Evolutionary conservation across 2,329 filamentous ascomycete genomes (phyloP), one percentile per base, ranked within the genome.

Genomic region (Trichoderma guizhouense): DNA sequence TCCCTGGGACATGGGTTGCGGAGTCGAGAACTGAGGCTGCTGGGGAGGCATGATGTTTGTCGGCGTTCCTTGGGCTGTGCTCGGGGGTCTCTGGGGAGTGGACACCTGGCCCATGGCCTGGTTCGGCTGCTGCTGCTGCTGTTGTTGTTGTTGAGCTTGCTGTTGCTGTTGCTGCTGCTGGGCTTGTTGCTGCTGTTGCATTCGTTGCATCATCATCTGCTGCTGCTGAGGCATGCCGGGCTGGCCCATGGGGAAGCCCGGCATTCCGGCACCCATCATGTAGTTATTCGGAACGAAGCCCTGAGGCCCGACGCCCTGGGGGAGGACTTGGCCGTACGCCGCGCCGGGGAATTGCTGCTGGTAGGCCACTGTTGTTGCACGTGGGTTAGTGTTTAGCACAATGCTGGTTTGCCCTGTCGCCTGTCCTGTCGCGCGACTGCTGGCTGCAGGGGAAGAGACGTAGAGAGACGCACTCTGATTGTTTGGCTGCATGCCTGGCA

Each of bases 401-500:
- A 5, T 15, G 21, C 53, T 7, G 7, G 5, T 8, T 51, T n/a
- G 43, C 9, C 55, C 28, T 21, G 34, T 32, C 34, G 65, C 65
- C 55, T 24, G 36, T 34, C 65, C 55, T 24, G 36, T 34, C 55
- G 65, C 65, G 14, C 65, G 34, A 60, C 26, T 26, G 14, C 26
- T 47, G 36, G 15, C 26, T 26, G 11, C 53, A 21, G 53, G 36
- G 11, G 15, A 26, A 30, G 39, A n/a, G 12, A 43, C n/a, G n/a
- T 7, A 36, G 12, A 47, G 74, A n/a, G 24, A 84, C 87, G 85
- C 82, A 89, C 87, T 88, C 79, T 89, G 87, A 68, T 87, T 86
- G 83, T 89, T 89, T 74, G 85, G 81, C 75, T 83, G 82, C 86
- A 89, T 89, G 79, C 87, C 86, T 74, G 84, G 85, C 86, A 89